phyloP scores from a whole-genome alignment of 2,329 filamentous ascomycete species.

The Canariomyces notabilis region DNA sequence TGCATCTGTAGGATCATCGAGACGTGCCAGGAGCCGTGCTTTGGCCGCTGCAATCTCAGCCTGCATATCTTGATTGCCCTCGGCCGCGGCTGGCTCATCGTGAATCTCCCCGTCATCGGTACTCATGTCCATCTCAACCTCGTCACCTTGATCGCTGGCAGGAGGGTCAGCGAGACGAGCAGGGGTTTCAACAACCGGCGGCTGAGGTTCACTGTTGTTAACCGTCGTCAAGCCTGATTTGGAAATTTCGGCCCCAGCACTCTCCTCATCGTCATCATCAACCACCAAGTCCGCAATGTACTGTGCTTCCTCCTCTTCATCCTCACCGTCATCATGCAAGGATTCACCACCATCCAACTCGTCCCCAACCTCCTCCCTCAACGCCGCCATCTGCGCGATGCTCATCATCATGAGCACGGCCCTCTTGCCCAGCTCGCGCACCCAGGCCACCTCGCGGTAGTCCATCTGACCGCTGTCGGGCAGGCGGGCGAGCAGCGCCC shows the following conservation, averaged over 20 bases:
- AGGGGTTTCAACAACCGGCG: too few species aligned
- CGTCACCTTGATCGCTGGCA: slow-evolving; percentile 11
- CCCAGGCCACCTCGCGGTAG: slow-evolving; percentile 67
- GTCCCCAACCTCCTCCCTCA: slow-evolving; percentile 36
- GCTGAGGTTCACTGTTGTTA: too few species aligned
- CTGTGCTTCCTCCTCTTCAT: slow-evolving; percentile 25
- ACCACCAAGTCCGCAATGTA: slow-evolving; percentile 8
- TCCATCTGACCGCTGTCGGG: slow-evolving; percentile 70
- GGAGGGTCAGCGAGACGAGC: background rate
- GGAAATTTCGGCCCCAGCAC: background rate
- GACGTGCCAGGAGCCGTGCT: slow-evolving; percentile 41
- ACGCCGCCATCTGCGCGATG: slow-evolving; percentile 47
- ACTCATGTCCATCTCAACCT: slow-evolving; percentile 28
- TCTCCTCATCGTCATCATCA: slow-evolving; percentile 12
- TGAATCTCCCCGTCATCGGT: slow-evolving; percentile 36
- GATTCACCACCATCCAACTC: slow-evolving; percentile 29
- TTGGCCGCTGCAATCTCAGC: slow-evolving; percentile 45
- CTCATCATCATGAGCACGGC: slow-evolving; percentile 59
- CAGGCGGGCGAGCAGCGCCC: slow-evolving; percentile 72
- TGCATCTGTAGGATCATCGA: slow-evolving; percentile 30
- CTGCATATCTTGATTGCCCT: slow-evolving; percentile 24
- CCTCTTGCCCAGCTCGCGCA: slow-evolving; percentile 75
- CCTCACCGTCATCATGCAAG: slow-evolving; percentile 23
- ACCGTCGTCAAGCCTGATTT: background rate
- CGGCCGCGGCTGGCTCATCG: slow-evolving; percentile 22